A percentile compares a stretch with the other conserved stretches of the same genome.
Evolutionary conservation across 176 grass and related monocot genomes (phyloP).

Genomic region (Poa pratensis): DNA sequence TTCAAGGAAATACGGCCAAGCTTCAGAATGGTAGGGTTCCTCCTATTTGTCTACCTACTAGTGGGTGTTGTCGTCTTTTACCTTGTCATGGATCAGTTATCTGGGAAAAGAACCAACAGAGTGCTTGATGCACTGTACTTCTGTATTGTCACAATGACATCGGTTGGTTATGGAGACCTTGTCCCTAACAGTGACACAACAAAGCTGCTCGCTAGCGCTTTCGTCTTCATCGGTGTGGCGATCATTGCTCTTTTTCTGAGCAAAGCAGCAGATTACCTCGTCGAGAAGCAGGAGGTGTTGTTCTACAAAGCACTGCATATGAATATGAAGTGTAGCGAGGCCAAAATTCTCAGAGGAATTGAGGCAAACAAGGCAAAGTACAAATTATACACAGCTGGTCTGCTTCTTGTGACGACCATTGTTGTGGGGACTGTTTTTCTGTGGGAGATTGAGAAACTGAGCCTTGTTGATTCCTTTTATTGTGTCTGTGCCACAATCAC

Average conservation of each 20-base stretch:
- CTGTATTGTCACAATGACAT: conserved; percentile 85
- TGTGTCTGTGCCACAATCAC: conserved; percentile 90
- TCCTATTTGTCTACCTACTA: conserved; percentile 71
- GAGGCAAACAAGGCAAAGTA: conserved; percentile 69
- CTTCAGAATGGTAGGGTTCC: conserved; percentile 56
- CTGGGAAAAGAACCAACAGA: conserved; percentile 63
- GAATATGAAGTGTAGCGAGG: conserved; percentile 48
- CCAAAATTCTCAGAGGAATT: conserved; percentile 57
- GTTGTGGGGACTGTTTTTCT: conserved; percentile 64
- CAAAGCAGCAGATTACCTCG: conserved; percentile 76
- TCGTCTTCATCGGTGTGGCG: conserved; percentile 78
- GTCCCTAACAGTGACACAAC: conserved; percentile 63
- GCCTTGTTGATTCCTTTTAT: conserved; percentile 84
- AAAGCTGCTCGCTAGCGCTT: conserved; percentile 79
- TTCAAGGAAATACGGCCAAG: conserved; percentile 57
- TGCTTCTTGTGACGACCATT: conserved; percentile 56
- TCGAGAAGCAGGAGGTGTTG: conserved; percentile 91
- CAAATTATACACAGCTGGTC: conserved; percentile 66
- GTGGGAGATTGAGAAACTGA: conserved; percentile 83
- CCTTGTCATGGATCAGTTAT: conserved; percentile 67
- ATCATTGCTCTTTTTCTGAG: conserved; percentile 73
- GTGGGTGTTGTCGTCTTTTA: conserved; percentile 63
- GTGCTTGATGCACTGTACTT: conserved; percentile 90
- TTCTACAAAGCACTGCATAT: conserved; percentile 82
- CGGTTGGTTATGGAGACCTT: conserved; percentile 89